These are phyloP conservation scores for Tolypocladium ophioglossoides DNA, from an alignment of 2,329 filamentous ascomycete genomes.

Conservation along the genomic window DNA sequence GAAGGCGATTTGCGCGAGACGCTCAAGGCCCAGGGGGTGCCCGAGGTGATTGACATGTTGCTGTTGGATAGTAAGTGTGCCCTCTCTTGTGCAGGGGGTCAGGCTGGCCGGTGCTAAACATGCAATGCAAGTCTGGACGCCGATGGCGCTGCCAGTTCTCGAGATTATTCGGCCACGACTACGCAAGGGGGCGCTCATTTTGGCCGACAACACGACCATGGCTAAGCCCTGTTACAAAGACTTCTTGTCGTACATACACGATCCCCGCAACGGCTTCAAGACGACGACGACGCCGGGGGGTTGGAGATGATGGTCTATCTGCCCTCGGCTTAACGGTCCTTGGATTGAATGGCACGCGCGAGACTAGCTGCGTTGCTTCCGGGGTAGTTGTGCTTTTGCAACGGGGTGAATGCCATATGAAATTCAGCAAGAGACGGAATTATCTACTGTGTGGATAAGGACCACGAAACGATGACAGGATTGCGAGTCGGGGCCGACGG, in stretches of 20 bases:
- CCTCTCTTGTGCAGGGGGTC: neutral
- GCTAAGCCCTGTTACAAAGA: conserved; percentile 29
- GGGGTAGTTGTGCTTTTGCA: no score
- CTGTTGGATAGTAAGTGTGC: conserved; percentile 47
- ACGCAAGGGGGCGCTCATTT: conserved; percentile 33
- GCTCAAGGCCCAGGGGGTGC: conserved; percentile 27
- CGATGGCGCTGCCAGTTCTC: conserved; percentile 41
- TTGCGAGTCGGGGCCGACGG: no score
- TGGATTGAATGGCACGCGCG: neutral
- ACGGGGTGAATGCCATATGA: no score
- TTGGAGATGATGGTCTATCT: conserved; percentile 11
- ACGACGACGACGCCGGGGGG: conserved; percentile 19
- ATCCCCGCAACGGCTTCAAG: conserved; percentile 36
- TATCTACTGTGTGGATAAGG: no score
- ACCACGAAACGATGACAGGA: no score
- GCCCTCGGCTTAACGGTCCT: neutral
- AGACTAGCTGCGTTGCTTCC: neutral
- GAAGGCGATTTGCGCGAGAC: conserved; percentile 49
- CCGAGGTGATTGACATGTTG: conserved; percentile 41
- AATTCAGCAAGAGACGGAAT: no score
- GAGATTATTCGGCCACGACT: conserved; percentile 33
- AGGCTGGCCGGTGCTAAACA: neutral
- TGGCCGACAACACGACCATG: conserved; percentile 36
- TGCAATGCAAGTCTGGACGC: conserved; percentile 37
- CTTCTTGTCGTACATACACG: conserved; percentile 32